Base-by-base conservation (phyloP, 1,284 basidiomycete genomes). In the Irpex sp. region DNA sequence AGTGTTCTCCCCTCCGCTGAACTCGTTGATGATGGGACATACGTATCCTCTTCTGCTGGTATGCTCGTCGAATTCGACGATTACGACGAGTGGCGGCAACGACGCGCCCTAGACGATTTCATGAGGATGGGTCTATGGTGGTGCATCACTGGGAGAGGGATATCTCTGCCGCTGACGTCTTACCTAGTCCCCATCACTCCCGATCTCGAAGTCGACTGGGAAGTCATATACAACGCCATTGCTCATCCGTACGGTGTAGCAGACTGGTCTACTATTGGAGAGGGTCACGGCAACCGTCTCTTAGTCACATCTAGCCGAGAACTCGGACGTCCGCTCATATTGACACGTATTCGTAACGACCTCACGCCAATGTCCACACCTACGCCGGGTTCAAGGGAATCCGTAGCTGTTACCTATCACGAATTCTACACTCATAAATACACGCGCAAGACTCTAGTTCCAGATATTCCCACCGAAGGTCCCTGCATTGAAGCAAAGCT, bases 71-170 rank as follows among this genome's bases (percentile, higher is more conserved):
- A 74, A 40, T 77, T 84, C 64, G 76, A 81, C 54, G 73, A 72
- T 17, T 77, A 79, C 17, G 77, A 82, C 4, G 82, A 83, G 61
- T 76, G 75, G 68, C 73, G 77, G 59, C 77, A 81, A 63, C 77
- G 82, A 8, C 74, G 75, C 47, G 70, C 82, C 49, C 82, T 93
- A 76, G 78, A 85, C 44, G 81, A 85, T 54, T 92, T 83, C 71
- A 92, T 87, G 60, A 82, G 76, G 68, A 76, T 78, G 67, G 84
- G 84, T 6, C 78, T 92, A 60, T 87, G 83, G 81, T 84, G 83
- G 76, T 83, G 83, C 70, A 80, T 88, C 72, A 87, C 87, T 8
- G 80, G 81, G 3, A 82, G 82, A 64, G 83, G 83, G 0, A 76
- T 88, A 64, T 68, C 73, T 31, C 74, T 76, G 11, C 80, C 81